Evolutionary conservation across 108 stramenopile genomes (phyloP).

Genomic region (Aurantiochytrium sp.): DNA sequence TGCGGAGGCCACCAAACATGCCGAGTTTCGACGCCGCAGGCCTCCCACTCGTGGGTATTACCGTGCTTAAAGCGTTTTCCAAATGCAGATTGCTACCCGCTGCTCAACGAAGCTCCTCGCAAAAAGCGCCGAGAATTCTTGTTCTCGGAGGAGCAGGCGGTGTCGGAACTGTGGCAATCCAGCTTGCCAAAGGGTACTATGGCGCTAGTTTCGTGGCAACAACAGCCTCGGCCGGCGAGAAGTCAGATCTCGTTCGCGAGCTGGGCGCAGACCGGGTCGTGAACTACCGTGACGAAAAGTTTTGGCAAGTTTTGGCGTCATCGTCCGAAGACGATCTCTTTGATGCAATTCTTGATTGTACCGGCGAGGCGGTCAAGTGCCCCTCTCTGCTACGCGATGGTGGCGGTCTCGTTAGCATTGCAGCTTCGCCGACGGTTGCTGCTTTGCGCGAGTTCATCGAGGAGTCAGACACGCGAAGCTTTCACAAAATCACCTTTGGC

Average conservation of each 20-base stretch:
- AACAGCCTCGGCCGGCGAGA: not conserved
- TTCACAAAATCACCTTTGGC: not conserved
- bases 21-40: not conserved
- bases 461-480: not conserved
- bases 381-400: not conserved
- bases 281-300: not conserved
- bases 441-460: not conserved
- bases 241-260: not conserved
- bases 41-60: constrained; percentile 13
- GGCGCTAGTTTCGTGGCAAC: not conserved
- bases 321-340: not conserved
- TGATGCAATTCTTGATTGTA: constrained; percentile 18
- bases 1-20: not conserved
- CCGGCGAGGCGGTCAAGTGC: constrained; percentile 5
- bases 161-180: constrained; percentile 15
- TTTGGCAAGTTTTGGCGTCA: not conserved
- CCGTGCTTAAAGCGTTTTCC: not conserved
- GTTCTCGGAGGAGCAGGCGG: constrained; percentile 5
- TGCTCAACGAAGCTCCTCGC: not conserved
- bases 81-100: not conserved
- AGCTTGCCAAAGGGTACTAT: not conserved
- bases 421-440: not conserved
- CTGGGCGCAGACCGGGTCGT: constrained; percentile 14
- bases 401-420: not conserved
- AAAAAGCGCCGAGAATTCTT: not conserved